These are phyloP conservation scores for Phytophthora podocarpi DNA, from an alignment of 352 stramenopile species.

Conservation along the genomic window DNA sequence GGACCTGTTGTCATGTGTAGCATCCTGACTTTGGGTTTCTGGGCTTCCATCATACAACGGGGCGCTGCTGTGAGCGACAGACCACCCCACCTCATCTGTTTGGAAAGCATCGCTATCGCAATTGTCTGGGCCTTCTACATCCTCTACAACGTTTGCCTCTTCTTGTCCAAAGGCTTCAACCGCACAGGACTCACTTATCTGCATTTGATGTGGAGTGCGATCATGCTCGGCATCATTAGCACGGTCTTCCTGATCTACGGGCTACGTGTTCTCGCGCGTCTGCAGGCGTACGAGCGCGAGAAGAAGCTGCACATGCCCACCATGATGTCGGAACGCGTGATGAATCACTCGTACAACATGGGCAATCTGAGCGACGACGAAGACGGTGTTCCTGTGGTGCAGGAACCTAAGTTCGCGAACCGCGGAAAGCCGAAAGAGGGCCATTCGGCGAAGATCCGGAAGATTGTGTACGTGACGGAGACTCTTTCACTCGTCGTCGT, in stretches of 20 bases:
- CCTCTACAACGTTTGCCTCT: slow-evolving; percentile 35
- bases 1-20: slow-evolving; percentile 28
- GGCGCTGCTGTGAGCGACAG: slow-evolving; percentile 26
- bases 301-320: slow-evolving; percentile 32
- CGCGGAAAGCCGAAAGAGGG: slow-evolving; percentile 22
- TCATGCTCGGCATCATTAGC: slow-evolving; percentile 46
- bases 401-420: slow-evolving; percentile 24
- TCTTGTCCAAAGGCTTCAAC: slow-evolving; percentile 49
- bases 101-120: slow-evolving; percentile 36
- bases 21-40: slow-evolving; percentile 44
- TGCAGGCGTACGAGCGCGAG: slow-evolving; percentile 32
- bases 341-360: slow-evolving; percentile 44
- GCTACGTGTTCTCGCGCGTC: slow-evolving; percentile 33
- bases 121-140: slow-evolving; percentile 49
- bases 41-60: slow-evolving; percentile 44
- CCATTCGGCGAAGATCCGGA: slow-evolving; percentile 40
- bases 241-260: slow-evolving; percentile 45
- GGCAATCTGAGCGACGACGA: slow-evolving; percentile 33
- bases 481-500: slow-evolving; percentile 35
- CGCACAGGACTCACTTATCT: slow-evolving; percentile 34
- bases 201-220: slow-evolving; percentile 38
- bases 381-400: slow-evolving; percentile 31
- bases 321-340: slow-evolving; percentile 27
- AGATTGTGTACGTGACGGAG: slow-evolving; percentile 37
- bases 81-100: slow-evolving; percentile 28